Evolutionary conservation across 768 basidiomycete species (phyloP), one percentile per base, ranked within the genome.

Genomic region (Clitopilus passeckerianus): DNA sequence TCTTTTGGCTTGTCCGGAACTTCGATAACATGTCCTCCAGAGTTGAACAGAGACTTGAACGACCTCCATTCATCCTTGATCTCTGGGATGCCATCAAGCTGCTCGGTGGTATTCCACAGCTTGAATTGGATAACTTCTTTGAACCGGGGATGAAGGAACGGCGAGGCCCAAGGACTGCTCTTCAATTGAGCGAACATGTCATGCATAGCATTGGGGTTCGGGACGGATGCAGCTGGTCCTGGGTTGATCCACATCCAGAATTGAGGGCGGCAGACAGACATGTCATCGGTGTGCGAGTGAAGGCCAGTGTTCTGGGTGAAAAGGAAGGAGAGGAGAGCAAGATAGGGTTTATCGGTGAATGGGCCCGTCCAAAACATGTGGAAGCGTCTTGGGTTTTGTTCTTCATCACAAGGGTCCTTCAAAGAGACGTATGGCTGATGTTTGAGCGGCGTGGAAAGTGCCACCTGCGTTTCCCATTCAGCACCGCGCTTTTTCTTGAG

Each of bases 171-270:
- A 0, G 95, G 91, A 70, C 86, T 97, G 6, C 75, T 70, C 68
- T 85, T 86, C 57, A 97, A 78, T 66, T 86, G 81, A 18, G 84
- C 81, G 66, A 84, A 91, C 93, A 98, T 95, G 67, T 95, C 90
- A 57, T 75, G 76, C 54, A 88, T 70, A 1, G 91, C 94, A 16
- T 77, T 82, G 0, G 90, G 90, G 65, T 93, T 91, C 0, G 91
- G 91, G 0, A 92, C 80, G 34, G 87, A 77, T 6, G 93, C 91
- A 1, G 93, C 95, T 15, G 93, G 93, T 22, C 93, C 93, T 14
- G 93, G 94, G 66, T 95, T 96, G 70, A 97, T 92, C 95, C 95
- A 97, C 56, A 97, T 72, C 93, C 93, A 96, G 72, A 97, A 91
- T 68, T 95, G 86, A 0, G 95, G 92, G 9, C 91, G 85, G 70